Percentiles rank a stretch among this genome's conserved stretches.
Conservation (phyloP, 768 basidiomycete genomes). For the Kwoniella sp. region DNA sequence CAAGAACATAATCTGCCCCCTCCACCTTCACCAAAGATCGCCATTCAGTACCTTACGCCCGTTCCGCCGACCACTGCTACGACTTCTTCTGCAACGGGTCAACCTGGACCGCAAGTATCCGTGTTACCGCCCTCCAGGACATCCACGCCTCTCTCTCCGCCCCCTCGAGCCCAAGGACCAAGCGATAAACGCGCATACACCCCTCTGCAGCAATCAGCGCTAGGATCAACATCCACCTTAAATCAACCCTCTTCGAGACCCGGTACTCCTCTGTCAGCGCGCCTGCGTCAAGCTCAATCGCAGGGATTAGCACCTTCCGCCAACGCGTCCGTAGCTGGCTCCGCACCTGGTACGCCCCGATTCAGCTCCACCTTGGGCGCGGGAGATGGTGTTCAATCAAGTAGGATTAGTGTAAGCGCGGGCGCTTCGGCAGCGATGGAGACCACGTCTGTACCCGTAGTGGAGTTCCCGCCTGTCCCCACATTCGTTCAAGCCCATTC, state of each 20-base stretch:
- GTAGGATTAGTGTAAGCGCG: background rate
- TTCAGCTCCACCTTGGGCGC: background rate
- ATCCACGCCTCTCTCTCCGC: constrained; percentile 19
- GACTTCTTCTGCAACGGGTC: too few species aligned
- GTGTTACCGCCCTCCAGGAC: constrained; percentile 14
- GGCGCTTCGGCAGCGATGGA: background rate
- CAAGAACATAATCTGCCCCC: constrained; percentile 7
- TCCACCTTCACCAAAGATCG: constrained; percentile 24
- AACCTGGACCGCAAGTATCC: constrained; percentile 7
- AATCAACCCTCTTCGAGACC: background rate
- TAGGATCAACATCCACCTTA: background rate
- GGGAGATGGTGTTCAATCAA: background rate
- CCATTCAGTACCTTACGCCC: constrained; percentile 36
- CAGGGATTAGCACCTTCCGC: background rate
- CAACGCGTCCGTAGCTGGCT: constrained; percentile 1
- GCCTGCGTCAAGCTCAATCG: constrained; percentile 36
- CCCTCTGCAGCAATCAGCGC: background rate
- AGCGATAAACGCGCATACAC: background rate
- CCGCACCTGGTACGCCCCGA: constrained; percentile 1
- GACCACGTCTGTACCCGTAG: background rate
- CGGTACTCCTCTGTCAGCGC: constrained; percentile 32
- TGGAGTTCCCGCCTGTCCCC: constrained; percentile 37
- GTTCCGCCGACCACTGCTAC: background rate
- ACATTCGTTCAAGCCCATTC: constrained; percentile 10
- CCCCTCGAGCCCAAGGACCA: background rate